A percentile compares a stretch with the other conserved stretches of the same genome.
Evolutionary conservation across 2,329 filamentous ascomycete genomes (phyloP).

Genomic region (Penicillium hesseltinei): DNA sequence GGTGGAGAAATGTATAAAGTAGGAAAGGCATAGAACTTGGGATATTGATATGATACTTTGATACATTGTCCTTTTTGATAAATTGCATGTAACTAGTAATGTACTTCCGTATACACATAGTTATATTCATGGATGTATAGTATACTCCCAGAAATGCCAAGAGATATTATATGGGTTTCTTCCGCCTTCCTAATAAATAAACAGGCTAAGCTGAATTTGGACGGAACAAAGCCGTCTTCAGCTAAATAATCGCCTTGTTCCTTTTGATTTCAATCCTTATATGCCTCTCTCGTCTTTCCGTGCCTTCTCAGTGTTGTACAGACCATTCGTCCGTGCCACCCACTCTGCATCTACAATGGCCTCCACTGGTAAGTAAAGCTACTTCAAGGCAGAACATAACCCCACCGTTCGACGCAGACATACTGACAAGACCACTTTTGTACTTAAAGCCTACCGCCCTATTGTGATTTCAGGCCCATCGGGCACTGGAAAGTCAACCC

Average conservation of each 20-base stretch:
- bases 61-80: background rate
- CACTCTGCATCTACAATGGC: slow-evolving; percentile 24
- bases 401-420: background rate
- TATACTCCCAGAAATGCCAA: background rate
- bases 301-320: slow-evolving; percentile 4
- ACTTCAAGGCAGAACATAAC: background rate
- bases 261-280: slow-evolving; percentile 1
- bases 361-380: slow-evolving; percentile 22
- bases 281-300: slow-evolving; percentile 23
- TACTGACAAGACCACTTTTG: background rate
- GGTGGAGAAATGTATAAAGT: slow-evolving; percentile 17
- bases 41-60: slow-evolving; percentile 11
- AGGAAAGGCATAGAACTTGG: background rate
- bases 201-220: background rate
- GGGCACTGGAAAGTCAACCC: slow-evolving; percentile 45
- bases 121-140: background rate
- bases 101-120: too few relatives aligned
- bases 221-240: background rate
- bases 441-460: background rate
- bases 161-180: background rate
- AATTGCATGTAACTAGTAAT: background rate
- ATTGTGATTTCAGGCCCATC: slow-evolving; percentile 35
- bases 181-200: background rate
- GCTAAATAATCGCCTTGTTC: background rate
- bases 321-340: background rate